These are phyloP conservation scores for Deinandra increscens DNA, from an alignment of 129 eudicot species.

Conservation along the genomic window DNA sequence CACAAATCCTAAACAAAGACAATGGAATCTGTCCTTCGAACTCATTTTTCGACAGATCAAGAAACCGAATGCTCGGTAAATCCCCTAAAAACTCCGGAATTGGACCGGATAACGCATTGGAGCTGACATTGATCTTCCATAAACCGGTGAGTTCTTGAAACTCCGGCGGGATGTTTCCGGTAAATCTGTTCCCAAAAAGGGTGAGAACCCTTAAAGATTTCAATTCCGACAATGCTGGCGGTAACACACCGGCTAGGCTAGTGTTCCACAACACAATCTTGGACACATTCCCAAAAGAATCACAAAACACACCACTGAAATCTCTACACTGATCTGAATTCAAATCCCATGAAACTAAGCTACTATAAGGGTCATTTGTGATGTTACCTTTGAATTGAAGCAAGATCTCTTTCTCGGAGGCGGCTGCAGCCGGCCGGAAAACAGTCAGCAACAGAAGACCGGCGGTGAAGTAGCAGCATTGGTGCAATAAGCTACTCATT, in stretches of 20 bases:
- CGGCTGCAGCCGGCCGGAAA: slow-evolving; percentile 33
- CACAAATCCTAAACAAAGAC: slow-evolving; percentile 55
- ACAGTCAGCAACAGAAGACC: slow-evolving; percentile 29
- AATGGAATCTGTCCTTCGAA: slow-evolving; percentile 70
- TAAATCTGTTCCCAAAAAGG: slow-evolving; percentile 76
- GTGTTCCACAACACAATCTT: slow-evolving; percentile 88
- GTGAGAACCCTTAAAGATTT: slow-evolving; percentile 60
- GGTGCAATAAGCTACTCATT: slow-evolving; percentile 48
- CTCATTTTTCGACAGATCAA: slow-evolving; percentile 79
- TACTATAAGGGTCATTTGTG: slow-evolving; percentile 67
- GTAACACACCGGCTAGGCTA: slow-evolving; percentile 73
- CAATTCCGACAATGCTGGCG: slow-evolving; percentile 69
- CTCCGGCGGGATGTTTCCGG: slow-evolving; percentile 74
- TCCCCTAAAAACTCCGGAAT: slow-evolving; percentile 81
- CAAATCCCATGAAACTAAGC: slow-evolving; percentile 78
- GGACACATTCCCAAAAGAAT: slow-evolving; percentile 71
- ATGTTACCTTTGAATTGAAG: slow-evolving; percentile 90
- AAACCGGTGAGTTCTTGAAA: slow-evolving; percentile 62
- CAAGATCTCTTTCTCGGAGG: slow-evolving; percentile 72
- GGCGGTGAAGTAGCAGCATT: slow-evolving; percentile 25
- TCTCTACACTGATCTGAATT: slow-evolving; percentile 62
- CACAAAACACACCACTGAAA: slow-evolving; percentile 76
- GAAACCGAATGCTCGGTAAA: slow-evolving; percentile 72
- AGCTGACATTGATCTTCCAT: slow-evolving; percentile 93
- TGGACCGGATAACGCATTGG: slow-evolving; percentile 81